Evolutionary conservation across 331 rosid genomes (phyloP).

Genomic region (Rosa hybrid): DNA sequence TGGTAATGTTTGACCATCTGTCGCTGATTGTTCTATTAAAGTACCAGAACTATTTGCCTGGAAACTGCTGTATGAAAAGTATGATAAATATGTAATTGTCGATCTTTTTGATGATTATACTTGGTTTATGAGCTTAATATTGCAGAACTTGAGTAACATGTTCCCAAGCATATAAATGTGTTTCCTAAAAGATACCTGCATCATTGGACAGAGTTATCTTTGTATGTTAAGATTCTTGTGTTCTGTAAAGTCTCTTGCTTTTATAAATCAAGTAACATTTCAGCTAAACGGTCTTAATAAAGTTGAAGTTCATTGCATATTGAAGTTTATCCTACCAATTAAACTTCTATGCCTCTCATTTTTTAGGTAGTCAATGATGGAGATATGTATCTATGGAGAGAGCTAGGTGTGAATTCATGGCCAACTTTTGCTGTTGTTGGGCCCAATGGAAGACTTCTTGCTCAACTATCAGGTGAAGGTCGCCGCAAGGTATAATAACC

Average conservation of each 20-base stretch:
- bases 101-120: not conserved
- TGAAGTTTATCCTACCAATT: slow-evolving; percentile 12
- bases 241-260: not conserved
- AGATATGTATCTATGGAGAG: slow-evolving; percentile 91
- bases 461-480: slow-evolving; percentile 93
- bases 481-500: slow-evolving; percentile 68
- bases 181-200: not conserved
- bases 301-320: not conserved
- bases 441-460: slow-evolving; percentile 87
- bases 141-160: not conserved
- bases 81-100: not conserved
- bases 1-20: not conserved
- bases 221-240: not conserved
- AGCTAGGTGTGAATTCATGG: slow-evolving; percentile 92
- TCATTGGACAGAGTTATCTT: not conserved
- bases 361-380: slow-evolving; percentile 95
- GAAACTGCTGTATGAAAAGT: not conserved
- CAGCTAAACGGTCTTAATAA: not conserved
- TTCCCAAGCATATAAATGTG: not conserved
- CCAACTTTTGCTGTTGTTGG: slow-evolving; percentile 91
- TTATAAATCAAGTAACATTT: not conserved
- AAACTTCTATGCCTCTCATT: not conserved
- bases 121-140: not conserved
- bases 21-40: slow-evolving; percentile 3
- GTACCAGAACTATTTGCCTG: not conserved